Evolutionary conservation across 371 early-diverging fungal species (phyloP), one percentile per base, ranked within the genome.

Genomic region (Thermomucor indicae-seudaticae): DNA sequence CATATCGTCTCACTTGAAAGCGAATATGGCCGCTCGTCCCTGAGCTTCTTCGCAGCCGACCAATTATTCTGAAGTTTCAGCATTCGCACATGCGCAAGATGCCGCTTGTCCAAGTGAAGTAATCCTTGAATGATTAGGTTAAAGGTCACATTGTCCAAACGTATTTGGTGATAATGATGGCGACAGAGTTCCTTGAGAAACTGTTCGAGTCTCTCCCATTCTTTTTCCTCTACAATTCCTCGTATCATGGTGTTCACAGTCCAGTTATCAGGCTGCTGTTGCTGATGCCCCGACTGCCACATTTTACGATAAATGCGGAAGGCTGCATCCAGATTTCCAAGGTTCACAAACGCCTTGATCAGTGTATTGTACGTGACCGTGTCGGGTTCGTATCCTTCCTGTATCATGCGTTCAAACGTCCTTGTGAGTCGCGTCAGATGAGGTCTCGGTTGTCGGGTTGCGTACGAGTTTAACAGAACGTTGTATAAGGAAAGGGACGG

Each of bases 321-420:
- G 0, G 73, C 73, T 8, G 67, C 56, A 1, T 69, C 55, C 38
- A 84, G 67, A 41, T 90, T 81, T 41, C 65, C 72, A 3, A 69
- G 60, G 48, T 75, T 70, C 2, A 86, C 79, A 63, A 89, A 88
- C 0, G 90, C 87, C 57, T 83, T 81, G 32, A 94, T 67, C 28
- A 96, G 47, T 0, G 85, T 86, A 57, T 89, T 90, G 75, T 86
- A 93, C 0, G 93, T 92, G 40, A 77, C 63, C 8, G 70, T 55
- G 53, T 88, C 83, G 1, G 93, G 92, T 25, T 60, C 56, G 49
- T 90, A 79, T 10, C 91, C 90, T 23, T 53, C 51, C 0, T 49
- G 34, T 1, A 75, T 34, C 28, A 75, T 35, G 1, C 51, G 40
- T 41, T 55, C 52, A 40, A 55, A 75, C 3, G 52, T 28, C n/a